Conservation (phyloP, 2,329 filamentous ascomycete genomes). For the Trichoderma sp. region DNA sequence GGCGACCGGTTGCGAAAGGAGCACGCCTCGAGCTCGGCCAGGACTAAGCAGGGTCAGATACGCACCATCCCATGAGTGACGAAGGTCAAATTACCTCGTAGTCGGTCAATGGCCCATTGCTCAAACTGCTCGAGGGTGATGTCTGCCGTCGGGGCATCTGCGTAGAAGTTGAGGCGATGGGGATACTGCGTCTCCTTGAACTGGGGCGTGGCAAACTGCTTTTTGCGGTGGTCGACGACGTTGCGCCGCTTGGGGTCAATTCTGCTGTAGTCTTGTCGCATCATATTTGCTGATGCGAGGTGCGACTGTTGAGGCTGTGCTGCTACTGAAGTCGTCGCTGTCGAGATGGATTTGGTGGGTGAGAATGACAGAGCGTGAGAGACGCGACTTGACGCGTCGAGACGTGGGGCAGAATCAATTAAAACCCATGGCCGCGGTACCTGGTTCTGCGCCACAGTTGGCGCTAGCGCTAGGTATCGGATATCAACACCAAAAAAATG, state of each 20-base stretch:
- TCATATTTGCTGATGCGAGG: constrained; percentile 44
- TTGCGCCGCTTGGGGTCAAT: constrained; percentile 73
- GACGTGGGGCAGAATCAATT: constrained; percentile 35
- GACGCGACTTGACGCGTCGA: constrained; percentile 43
- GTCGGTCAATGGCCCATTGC: constrained; percentile 93
- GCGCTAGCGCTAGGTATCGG: constrained; percentile 4
- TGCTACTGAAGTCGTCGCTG: neutral
- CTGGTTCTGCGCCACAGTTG: neutral
- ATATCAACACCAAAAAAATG: neutral
- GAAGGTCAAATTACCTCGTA: constrained; percentile 62
- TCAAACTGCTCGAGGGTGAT: constrained; percentile 97
- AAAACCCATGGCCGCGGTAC: constrained; percentile 27
- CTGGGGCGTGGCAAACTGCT: constrained; percentile 76
- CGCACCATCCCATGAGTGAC: neutral
- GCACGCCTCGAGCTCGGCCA: constrained; percentile 89
- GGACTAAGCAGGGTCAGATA: constrained; percentile 54
- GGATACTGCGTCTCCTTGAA: constrained; percentile 81
- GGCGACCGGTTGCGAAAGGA: constrained; percentile 88
- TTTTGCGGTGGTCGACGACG: constrained; percentile 77
- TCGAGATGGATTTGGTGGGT: neutral
- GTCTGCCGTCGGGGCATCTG: constrained; percentile 83
- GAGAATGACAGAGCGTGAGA: constrained; percentile 30
- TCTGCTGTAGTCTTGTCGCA: constrained; percentile 55
- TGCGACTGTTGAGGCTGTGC: neutral
- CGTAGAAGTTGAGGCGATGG: constrained; percentile 89